Evolutionary conservation across 2,329 filamentous ascomycete genomes (phyloP).

Genomic region (Intubia oerlemansii): DNA sequence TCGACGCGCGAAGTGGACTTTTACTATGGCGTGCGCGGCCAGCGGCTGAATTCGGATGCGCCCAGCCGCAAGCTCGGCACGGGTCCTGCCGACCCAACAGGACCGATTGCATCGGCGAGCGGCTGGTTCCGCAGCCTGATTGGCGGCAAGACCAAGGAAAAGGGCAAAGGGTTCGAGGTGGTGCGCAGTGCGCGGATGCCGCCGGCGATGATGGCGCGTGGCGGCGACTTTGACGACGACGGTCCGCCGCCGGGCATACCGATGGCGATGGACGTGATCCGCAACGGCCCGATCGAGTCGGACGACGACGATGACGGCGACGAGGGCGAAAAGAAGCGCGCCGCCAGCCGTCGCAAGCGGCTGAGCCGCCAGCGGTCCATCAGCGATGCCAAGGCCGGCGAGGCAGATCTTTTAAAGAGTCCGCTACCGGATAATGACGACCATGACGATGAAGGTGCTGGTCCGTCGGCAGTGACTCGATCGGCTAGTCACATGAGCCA

Average conservation of each 20-base stretch:
- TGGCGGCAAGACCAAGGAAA: constrained; percentile 75
- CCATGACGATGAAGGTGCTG: constrained; percentile 18
- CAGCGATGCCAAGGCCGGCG: constrained; percentile 3
- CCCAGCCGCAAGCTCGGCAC: constrained; percentile 76
- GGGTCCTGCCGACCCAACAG: constrained; percentile 83
- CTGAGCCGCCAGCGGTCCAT: neutral
- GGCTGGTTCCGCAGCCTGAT: constrained; percentile 73
- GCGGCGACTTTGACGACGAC: constrained; percentile 38
- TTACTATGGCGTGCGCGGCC: constrained; percentile 83
- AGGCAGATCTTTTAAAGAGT: constrained; percentile 18
- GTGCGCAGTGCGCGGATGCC: constrained; percentile 79
- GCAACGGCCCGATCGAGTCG: constrained; percentile 41
- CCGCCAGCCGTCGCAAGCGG: constrained; percentile 4
- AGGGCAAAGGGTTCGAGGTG: constrained; percentile 91
- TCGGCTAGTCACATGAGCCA: too few species aligned
- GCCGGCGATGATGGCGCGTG: constrained; percentile 41
- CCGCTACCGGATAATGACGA: neutral
- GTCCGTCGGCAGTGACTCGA: too few species aligned
- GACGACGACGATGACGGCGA: constrained; percentile 31
- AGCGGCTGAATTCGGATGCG: constrained; percentile 62
- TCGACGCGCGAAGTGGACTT: constrained; percentile 90
- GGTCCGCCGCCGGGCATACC: constrained; percentile 45
- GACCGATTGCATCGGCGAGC: constrained; percentile 70
- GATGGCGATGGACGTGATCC: constrained; percentile 37
- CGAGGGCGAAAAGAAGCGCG: constrained; percentile 15